These are phyloP conservation scores for Naganishia antarctica DNA, from an alignment of 768 basidiomycete species.

Conservation along the genomic window DNA sequence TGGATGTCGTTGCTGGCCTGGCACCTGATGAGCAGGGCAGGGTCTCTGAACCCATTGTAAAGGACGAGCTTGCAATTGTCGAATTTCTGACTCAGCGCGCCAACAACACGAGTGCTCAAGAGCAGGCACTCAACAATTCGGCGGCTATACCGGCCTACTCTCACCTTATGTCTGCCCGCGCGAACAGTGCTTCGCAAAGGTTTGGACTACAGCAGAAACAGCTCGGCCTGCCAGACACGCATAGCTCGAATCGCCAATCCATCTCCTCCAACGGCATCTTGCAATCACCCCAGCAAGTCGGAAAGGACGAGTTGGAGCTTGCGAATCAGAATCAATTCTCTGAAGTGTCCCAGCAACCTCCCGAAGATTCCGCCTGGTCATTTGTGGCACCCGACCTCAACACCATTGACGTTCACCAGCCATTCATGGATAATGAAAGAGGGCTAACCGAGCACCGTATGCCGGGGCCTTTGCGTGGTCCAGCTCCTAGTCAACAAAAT, in stretches of 20 bases:
- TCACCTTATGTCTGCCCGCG: slow-evolving; percentile 12
- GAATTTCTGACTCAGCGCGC: slow-evolving; percentile 49
- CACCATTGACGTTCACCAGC: slow-evolving; percentile 47
- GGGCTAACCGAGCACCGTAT: slow-evolving; percentile 2
- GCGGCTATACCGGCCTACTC: slow-evolving; percentile 23
- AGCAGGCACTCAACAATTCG: slow-evolving; percentile 19
- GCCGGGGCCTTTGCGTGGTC: slow-evolving; percentile 8
- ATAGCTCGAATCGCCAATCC: slow-evolving; percentile 11
- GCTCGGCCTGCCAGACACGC: slow-evolving; percentile 22
- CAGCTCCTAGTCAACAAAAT: slow-evolving; percentile 13
- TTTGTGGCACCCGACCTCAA: slow-evolving; percentile 46
- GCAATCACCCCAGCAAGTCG: neutral
- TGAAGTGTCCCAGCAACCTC: neutral
- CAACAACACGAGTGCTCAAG: slow-evolving; percentile 28
- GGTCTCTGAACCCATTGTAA: slow-evolving; percentile 48
- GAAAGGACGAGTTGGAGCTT: slow-evolving; percentile 17
- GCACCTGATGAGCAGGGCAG: slow-evolving; percentile 46
- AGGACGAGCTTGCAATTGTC: slow-evolving; percentile 50
- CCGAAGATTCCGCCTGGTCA: slow-evolving; percentile 39
- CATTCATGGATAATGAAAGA: slow-evolving; percentile 34
- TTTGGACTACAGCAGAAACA: slow-evolving; percentile 37
- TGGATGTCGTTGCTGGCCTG: slow-evolving; percentile 48
- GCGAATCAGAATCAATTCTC: neutral
- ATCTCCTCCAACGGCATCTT: neutral
- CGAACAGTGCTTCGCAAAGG: slow-evolving; percentile 3